These are phyloP conservation scores for Capniomyces stellatus DNA, from an alignment of 371 early-diverging fungal species.

Conservation along the genomic window DNA sequence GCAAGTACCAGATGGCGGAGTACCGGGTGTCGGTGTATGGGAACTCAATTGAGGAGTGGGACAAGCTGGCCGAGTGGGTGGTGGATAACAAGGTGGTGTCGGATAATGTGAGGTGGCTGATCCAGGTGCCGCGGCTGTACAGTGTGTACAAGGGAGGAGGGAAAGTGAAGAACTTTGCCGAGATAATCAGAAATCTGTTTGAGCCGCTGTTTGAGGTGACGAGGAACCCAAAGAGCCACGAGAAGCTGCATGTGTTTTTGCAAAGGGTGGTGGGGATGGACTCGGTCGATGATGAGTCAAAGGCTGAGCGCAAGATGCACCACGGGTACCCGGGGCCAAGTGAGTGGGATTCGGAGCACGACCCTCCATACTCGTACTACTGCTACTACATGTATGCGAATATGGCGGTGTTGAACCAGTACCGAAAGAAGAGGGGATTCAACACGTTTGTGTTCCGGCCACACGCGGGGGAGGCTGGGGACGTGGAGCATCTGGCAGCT, in stretches of 20 bases:
- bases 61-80: slow-evolving; percentile 89
- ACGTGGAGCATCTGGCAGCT: slow-evolving; percentile 86
- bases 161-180: slow-evolving; percentile 54
- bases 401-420: slow-evolving; percentile 67
- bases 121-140: slow-evolving; percentile 93
- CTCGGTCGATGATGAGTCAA: slow-evolving; percentile 94
- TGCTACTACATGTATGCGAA: slow-evolving; percentile 92
- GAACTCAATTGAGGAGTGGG: slow-evolving; percentile 66
- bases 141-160: slow-evolving; percentile 63
- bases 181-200: slow-evolving; percentile 74
- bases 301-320: slow-evolving; percentile 64
- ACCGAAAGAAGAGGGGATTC: slow-evolving; percentile 59
- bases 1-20: slow-evolving; percentile 90
- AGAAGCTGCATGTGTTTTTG: slow-evolving; percentile 81
- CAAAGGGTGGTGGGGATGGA: slow-evolving; percentile 94
- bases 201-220: slow-evolving; percentile 91
- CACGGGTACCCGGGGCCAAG: slow-evolving; percentile 74
- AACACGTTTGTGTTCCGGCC: slow-evolving; percentile 91
- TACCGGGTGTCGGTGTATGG: slow-evolving; percentile 90
- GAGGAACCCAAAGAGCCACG: slow-evolving; percentile 58
- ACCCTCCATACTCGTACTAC: slow-evolving; percentile 97
- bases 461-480: slow-evolving; percentile 96
- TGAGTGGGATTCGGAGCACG: slow-evolving; percentile 53
- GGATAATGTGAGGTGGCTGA: slow-evolving; percentile 88
- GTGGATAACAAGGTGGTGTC: slow-evolving; percentile 82